Evolutionary conservation across 1,284 basidiomycete genomes (phyloP).

Genomic region (Takashimella tepidaria): DNA sequence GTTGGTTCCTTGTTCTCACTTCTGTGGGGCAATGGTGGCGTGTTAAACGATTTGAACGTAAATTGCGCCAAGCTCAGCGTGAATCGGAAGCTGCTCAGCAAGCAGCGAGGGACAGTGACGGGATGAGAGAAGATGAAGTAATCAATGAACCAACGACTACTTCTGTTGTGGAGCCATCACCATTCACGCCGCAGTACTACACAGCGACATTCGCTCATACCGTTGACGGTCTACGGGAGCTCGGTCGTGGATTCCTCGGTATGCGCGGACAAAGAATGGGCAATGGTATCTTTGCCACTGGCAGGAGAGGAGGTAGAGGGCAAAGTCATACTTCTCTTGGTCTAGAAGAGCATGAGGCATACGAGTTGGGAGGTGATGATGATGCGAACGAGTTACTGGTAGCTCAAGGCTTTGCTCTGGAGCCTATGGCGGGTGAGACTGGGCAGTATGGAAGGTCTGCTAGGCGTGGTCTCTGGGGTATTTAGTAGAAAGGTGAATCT

Average conservation of each 20-base stretch:
- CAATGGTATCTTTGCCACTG: no score
- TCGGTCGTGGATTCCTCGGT: slow-evolving; percentile 42
- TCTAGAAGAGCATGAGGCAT: slow-evolving; percentile 2
- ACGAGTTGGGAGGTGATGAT: slow-evolving; percentile 18
- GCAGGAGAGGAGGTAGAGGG: slow-evolving; percentile 17
- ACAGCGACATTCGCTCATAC: slow-evolving; percentile 31
- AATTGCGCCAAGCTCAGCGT: slow-evolving; percentile 31
- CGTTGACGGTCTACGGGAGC: slow-evolving; percentile 30
- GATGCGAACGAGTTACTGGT: slow-evolving; percentile 38
- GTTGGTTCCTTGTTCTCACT: slow-evolving; percentile 83
- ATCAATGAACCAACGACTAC: slow-evolving; percentile 6
- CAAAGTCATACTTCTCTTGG: slow-evolving; percentile 26
- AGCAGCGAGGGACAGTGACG: slow-evolving; percentile 19
- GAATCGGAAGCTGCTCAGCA: slow-evolving; percentile 39
- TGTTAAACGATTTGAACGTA: slow-evolving; percentile 59
- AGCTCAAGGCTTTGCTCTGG: slow-evolving; percentile 38
- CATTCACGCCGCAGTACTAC: slow-evolving; percentile 31
- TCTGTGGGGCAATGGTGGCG: slow-evolving; percentile 75
- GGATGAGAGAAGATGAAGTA: slow-evolving; percentile 1
- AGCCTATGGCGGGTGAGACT: slow-evolving; percentile 23
- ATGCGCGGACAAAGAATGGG: slow-evolving; percentile 23
- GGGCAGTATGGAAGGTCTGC: not conserved
- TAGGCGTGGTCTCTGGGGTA: not conserved
- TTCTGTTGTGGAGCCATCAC: slow-evolving; percentile 18
- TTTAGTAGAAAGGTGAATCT: no score